Conservation (phyloP, 805 yeast species). For the Blastobotrys terrestris region DNA sequence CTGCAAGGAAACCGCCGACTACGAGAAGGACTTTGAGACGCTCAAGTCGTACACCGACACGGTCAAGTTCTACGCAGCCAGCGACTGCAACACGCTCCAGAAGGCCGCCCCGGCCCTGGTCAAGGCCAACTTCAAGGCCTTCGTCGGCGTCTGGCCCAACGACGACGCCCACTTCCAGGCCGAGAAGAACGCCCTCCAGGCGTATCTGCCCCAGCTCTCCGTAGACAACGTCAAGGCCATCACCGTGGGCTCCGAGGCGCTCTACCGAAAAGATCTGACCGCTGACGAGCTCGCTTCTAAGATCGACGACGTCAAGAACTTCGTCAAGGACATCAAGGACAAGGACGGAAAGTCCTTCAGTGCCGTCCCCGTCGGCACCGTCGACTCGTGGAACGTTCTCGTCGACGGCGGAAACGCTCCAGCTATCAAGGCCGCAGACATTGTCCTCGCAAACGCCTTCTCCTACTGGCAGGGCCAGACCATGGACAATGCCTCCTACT, state of each 20-base stretch:
- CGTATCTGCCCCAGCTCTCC: conserved; percentile 65
- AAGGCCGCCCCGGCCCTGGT: conserved; percentile 83
- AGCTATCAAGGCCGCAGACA: conserved; percentile 76
- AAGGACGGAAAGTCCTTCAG: conserved; percentile 73
- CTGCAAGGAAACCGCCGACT: conserved; percentile 72
- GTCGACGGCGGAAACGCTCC: conserved; percentile 70
- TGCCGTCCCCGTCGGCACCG: conserved; percentile 78
- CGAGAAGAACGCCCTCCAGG: conserved; percentile 66
- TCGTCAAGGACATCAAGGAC: conserved; percentile 59
- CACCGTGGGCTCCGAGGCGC: conserved; percentile 92
- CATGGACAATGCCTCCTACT: conserved; percentile 72
- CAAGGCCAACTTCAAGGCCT: conserved; percentile 63
- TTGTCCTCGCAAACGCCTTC: conserved; percentile 90
- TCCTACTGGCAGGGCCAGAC: conserved; percentile 99
- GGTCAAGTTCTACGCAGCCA: conserved; percentile 83
- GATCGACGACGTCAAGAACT: conserved; percentile 56
- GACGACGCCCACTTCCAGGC: conserved; percentile 70
- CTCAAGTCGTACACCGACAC: conserved; percentile 54
- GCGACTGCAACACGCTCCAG: conserved; percentile 89
- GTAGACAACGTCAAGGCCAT: conserved; percentile 60
- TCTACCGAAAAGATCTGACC: conserved; percentile 83
- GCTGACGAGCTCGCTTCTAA: conserved; percentile 65
- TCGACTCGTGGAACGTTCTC: conserved; percentile 90
- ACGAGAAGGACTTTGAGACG: conserved; percentile 55
- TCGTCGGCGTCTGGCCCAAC: conserved; percentile 92